A percentile compares a stretch with the other conserved stretches of the same genome.
phyloP scores from a whole-genome alignment of 352 stramenopile species.

The Phytopythium mirpurense region DNA sequence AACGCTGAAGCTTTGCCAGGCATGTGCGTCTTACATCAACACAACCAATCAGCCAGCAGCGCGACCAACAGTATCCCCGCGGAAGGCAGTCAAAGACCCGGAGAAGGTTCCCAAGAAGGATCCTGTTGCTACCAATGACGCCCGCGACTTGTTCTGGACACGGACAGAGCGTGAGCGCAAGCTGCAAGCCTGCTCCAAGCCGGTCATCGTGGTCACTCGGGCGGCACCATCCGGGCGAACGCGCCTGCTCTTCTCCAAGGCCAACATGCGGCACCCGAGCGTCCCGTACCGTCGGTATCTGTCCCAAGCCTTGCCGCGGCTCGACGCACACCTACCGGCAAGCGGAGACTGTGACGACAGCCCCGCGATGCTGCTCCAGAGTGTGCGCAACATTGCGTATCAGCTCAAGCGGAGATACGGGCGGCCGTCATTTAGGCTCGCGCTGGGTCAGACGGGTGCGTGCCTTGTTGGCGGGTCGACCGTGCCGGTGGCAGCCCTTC shows the following conservation, averaged over 20 bases:
- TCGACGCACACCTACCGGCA: slow-evolving; percentile 7
- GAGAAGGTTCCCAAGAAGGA: slow-evolving; percentile 11
- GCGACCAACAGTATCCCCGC: slow-evolving; percentile 1
- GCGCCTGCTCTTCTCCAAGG: slow-evolving; percentile 27
- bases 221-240: slow-evolving; percentile 19
- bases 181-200: slow-evolving; percentile 10
- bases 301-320: slow-evolving; percentile 21
- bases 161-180: slow-evolving; percentile 18
- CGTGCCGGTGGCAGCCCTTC: slow-evolving; percentile 24
- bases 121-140: slow-evolving; percentile 6
- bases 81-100: not conserved
- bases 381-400: slow-evolving; percentile 29
- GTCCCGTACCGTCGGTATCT: slow-evolving; percentile 25
- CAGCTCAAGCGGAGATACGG: slow-evolving; percentile 35
- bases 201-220: slow-evolving; percentile 18
- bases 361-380: slow-evolving; percentile 12
- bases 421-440: slow-evolving; percentile 45
- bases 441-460: slow-evolving; percentile 40
- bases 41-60: slow-evolving; percentile 1
- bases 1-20: slow-evolving; percentile 33
- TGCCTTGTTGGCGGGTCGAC: slow-evolving; percentile 22
- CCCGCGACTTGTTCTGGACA: slow-evolving; percentile 34
- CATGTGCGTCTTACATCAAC: slow-evolving; percentile 27
- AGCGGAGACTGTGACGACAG: not conserved
- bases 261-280: slow-evolving; percentile 25